Base-by-base conservation (phyloP, 2,329 filamentous ascomycete genomes). In the Xylaria sp. region DNA sequence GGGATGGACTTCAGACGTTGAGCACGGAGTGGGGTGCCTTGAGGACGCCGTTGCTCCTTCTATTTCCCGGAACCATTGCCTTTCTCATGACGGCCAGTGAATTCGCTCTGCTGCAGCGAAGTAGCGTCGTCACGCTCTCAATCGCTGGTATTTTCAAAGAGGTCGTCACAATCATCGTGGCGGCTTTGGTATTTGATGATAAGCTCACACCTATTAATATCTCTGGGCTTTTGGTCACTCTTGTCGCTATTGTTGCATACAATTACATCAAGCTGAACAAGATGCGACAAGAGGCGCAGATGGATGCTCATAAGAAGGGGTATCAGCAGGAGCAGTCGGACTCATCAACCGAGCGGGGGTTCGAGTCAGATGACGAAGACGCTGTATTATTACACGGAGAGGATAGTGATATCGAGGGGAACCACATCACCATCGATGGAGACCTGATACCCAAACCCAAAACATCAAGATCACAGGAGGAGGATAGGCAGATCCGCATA, bases 61-160 rank as follows among this genome's bases (percentile, higher is more conserved):
- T 99, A 2, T 98, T 98, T 81, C 96, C 96, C 0, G 96, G 96
- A 20, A 86, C 89, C 46, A 91, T 99, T 62, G 96, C 96, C 1
- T 99, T 99, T 80, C 88, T 94, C 71, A 99, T 99, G 96, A 98
- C 97, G 20, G 90, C 94, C 0, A 94, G 93, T 63, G 96, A 99
- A 81, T 99, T 98, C 79, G 95, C 96, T 63, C 88, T 99, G 70
- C 88, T 99, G 74, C 92, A 98, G 84, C 93, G 96, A 57, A 98
- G 95, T 0, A 97, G 93, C 1, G 96, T 99, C 63, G 96, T 99
- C 61, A 98, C 96, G 0, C 87, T 99, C 55, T 97, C 92, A 61
- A 98, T 99, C 75, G 97, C 94, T 71, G 96, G 96, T 70, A 98
- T 99, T 71, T 98, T 99, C 86, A 99, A 99, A 80, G 96, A 99